phyloP scores from a whole-genome alignment of 768 basidiomycete genomes.

The Kwoniella dendrophila region DNA sequence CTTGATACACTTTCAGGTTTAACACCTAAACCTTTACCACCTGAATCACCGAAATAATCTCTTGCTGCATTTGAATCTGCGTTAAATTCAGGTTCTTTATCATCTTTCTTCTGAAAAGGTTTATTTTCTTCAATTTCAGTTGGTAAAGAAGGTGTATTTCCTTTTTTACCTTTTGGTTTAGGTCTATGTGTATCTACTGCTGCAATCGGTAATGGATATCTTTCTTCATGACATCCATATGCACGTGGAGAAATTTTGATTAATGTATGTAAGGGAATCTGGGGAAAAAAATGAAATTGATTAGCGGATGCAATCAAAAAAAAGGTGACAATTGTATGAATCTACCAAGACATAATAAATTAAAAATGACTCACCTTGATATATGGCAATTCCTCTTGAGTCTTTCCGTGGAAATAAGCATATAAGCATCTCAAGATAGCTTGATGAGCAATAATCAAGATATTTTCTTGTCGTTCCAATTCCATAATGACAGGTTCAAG shows the following conservation, averaged over 20 bases:
- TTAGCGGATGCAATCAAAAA: not conserved
- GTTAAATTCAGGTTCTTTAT: not conserved
- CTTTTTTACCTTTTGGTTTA: conserved; percentile 38
- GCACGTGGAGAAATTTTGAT: conserved; percentile 98
- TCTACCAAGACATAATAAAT: not conserved
- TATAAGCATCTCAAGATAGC: conserved; percentile 64
- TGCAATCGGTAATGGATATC: conserved; percentile 84
- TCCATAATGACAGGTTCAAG: conserved; percentile 99
- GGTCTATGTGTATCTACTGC: conserved; percentile 94
- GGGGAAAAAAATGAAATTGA: not conserved
- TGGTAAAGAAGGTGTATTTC: conserved; percentile 5
- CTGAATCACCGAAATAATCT: conserved; percentile 46
- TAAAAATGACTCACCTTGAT: conserved; percentile 69
- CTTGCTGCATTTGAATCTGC: conserved; percentile 15
- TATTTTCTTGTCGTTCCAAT: conserved; percentile 94
- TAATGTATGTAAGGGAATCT: conserved; percentile 74
- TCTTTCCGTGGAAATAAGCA: conserved; percentile 83
- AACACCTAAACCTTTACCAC: conserved; percentile 15
- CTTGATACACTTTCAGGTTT: conserved; percentile 23
- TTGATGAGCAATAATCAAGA: conserved; percentile 95
- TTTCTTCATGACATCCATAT: conserved; percentile 97
- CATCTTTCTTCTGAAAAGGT: not conserved
- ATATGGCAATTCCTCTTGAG: conserved; percentile 92
- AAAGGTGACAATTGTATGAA: not conserved
- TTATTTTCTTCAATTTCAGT: not conserved